Evolutionary conservation across 106 monocot species (phyloP), one percentile per base, ranked within the genome.

Genomic region (Phalaenopsis aphrodite): DNA sequence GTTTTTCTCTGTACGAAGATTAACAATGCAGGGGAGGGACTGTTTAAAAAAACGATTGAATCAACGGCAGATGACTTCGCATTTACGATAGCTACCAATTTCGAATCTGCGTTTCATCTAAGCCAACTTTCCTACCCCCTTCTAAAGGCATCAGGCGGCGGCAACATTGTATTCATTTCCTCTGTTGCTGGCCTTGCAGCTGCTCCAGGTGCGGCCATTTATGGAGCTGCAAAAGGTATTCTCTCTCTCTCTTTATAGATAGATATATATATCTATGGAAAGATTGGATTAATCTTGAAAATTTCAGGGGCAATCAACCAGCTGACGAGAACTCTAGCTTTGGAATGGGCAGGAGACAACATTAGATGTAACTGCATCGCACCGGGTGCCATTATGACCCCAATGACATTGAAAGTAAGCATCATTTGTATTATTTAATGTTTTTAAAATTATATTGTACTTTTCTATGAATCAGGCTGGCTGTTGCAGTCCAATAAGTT

Each of bases 291-390:
- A 45, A 45, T 45, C 0, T 45, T 45, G 43, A 45, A 45, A 4
- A 42, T 74, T 37, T 24, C 14, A 88, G 88, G 88, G 49, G 88
- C 83, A 42, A 73, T 88, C 72, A 85, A 88, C 68, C 85, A 85
- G 41, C 71, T 88, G 10, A 78, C 85, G 3, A 85, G 55, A 65
- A 80, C 76, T 42, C 72, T 88, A 11, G 88, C 88, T 12, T 72
- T 72, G 30, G 88, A 88, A 66, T 85, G 85, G 88, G 85, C 83
- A 3, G 45, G 38, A 49, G 85, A 88, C 42, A 81, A 78, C 42
- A 85, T 85, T 43, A 74, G 85, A 36, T 68, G 57, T n/a, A 88
- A 88, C 47, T 77, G 77, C 14, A 56, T 88, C 61, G 88, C 85
- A 24, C 88, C 88, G 12, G 83, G 85, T 6, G 1, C 42, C 7